Percentiles rank a stretch among this genome's conserved stretches.
Evolutionary conservation across 352 stramenopile species (phyloP).

Genomic region (Phytophthora idaei): DNA sequence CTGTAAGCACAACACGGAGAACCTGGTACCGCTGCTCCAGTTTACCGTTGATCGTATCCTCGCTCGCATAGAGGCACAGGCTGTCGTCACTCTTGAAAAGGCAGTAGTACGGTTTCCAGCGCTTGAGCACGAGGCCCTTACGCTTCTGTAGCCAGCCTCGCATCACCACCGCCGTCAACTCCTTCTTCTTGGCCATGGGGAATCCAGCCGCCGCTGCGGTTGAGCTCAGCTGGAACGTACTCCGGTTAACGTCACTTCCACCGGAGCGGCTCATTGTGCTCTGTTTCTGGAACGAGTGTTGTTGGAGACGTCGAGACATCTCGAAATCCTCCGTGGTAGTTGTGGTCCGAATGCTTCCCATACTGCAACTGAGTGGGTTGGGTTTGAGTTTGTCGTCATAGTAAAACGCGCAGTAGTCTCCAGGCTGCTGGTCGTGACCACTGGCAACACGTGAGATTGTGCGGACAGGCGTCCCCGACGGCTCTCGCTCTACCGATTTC

Average conservation of each 20-base stretch:
- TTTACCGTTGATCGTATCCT: conserved; percentile 59
- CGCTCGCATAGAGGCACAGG: conserved; percentile 58
- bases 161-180: conserved; percentile 37
- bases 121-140: conserved; percentile 58
- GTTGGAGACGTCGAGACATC: conserved; percentile 25
- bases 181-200: conserved; percentile 35
- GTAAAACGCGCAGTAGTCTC: conserved; percentile 29
- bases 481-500: conserved; percentile 2
- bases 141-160: conserved; percentile 60
- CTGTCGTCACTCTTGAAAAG: conserved; percentile 58
- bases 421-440: conserved; percentile 9
- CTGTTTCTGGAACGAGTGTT: conserved; percentile 19
- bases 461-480: neutral
- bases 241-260: neutral
- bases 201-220: conserved; percentile 29
- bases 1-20: conserved; percentile 49
- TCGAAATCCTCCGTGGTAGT: conserved; percentile 50
- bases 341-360: conserved; percentile 27
- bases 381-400: conserved; percentile 18
- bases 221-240: conserved; percentile 23
- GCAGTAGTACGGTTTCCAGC: conserved; percentile 64
- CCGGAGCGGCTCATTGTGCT: neutral
- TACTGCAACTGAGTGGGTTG: conserved; percentile 31
- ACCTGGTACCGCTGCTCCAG: conserved; percentile 56
- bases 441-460: neutral